These are phyloP conservation scores for Escovopsis sp. DNA, from an alignment of 2,329 filamentous ascomycete species.

Conservation along the genomic window DNA sequence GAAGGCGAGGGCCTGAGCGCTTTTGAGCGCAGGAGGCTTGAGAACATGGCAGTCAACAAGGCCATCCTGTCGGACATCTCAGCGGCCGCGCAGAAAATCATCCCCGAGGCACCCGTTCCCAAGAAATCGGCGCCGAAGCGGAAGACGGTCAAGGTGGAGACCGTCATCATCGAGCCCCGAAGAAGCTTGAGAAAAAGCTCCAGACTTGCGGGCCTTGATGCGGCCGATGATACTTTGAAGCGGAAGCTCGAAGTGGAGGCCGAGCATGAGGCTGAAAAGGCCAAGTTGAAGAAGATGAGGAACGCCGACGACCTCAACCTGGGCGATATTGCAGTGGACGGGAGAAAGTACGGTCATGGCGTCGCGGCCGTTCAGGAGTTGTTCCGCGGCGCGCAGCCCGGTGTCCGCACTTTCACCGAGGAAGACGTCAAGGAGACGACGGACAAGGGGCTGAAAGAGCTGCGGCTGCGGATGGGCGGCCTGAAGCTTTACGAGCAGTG, in stretches of 20 bases:
- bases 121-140: constrained; percentile 33
- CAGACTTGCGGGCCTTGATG: constrained; percentile 39
- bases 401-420: constrained; percentile 73
- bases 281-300: constrained; percentile 42
- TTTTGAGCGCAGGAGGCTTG: constrained; percentile 71
- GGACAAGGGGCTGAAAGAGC: constrained; percentile 56
- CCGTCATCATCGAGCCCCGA: constrained; percentile 31
- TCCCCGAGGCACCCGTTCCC: constrained; percentile 30
- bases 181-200: constrained; percentile 44
- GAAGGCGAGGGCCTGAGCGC: constrained; percentile 49
- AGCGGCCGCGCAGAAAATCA: constrained; percentile 52
- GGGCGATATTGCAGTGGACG: constrained; percentile 64
- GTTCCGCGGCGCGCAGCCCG: constrained; percentile 56
- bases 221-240: constrained; percentile 32
- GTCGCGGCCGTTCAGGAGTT: constrained; percentile 48
- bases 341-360: constrained; percentile 57
- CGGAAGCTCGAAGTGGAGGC: constrained; percentile 36
- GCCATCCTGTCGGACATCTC: constrained; percentile 66
- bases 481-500: constrained; percentile 73
- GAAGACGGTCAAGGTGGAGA: constrained; percentile 24
- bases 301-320: constrained; percentile 50
- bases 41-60: constrained; percentile 79
- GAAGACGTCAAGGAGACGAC: constrained; percentile 69
- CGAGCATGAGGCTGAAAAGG: constrained; percentile 24
- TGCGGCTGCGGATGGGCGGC: constrained; percentile 64